Evolutionary conservation across 768 basidiomycete species (phyloP), one percentile per base, ranked within the genome.

Genomic region (Hydnomerulius pinastri): DNA sequence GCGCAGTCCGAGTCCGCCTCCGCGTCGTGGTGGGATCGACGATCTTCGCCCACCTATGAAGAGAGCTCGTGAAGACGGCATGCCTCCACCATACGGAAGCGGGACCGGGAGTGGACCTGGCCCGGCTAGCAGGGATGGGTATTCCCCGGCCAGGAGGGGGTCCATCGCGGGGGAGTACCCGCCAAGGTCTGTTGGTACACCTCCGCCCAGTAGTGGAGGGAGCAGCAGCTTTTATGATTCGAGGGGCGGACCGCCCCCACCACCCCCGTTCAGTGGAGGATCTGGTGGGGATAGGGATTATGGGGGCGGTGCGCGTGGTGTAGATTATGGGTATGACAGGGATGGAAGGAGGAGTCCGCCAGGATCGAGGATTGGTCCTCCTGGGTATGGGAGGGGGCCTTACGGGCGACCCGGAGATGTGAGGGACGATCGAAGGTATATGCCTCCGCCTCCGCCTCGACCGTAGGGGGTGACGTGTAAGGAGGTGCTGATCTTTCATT

Each of bases 21-120:
- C 71, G 27, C 62, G 52, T 6, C 64, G 77, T 12, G 59, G 68
- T 24, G 68, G 64, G 0, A 55, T 65, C 1, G 77, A 75, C 20
- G 78, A 77, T 37, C 20, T 65, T 20, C 69, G 78, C 20, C 78
- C 78, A 6, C 76, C 77, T 2, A 25, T 72, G 40, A 80, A 80
- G 47, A 68, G 79, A 29, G 35, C 67, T 1, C 70, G 78, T 2
- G 78, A 79, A n/a, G 78, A 80, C 25, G 54, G 37, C 3, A 72
- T 71, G 24, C 54, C 61, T 17, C 48, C n/a, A n/a, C 49, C 47
- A 13, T 36, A 32, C 12, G 29, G 13, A 4, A 45, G 36, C 4
- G 53, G 52, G 3, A 43, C 20, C 21, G 46, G 53, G 1, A 13
- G 43, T 20, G 49, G 28, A 24, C n/a, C 25, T 6, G 37, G 53